A percentile compares a stretch with the other conserved stretches of the same genome.
Evolutionary conservation across 2,329 filamentous ascomycete species (phyloP).

Genomic region (Exserohilum turcica): DNA sequence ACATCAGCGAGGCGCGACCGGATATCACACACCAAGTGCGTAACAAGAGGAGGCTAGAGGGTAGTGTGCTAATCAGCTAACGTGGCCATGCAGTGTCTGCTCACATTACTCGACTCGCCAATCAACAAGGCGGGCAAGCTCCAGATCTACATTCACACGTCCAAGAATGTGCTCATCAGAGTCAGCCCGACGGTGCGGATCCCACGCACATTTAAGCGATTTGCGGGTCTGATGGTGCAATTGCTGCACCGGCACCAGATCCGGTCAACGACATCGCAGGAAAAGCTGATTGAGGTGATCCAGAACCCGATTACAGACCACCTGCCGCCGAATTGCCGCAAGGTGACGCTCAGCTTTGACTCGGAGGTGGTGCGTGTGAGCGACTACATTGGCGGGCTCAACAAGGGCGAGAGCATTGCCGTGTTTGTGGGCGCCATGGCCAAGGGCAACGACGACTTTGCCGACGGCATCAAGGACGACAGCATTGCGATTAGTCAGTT

Average conservation of each 20-base stretch:
- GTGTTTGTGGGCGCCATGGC: conserved; percentile 99
- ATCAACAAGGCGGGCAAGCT: conserved; percentile 98
- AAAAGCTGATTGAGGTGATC: conserved; percentile 96
- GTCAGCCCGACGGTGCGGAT: conserved; percentile 98
- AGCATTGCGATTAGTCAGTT: conserved; percentile 98
- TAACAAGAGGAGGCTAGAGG: conserved; percentile 18
- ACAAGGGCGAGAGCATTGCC: conserved; percentile 87
- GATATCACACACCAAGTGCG: conserved; percentile 98
- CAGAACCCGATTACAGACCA: conserved; percentile 98
- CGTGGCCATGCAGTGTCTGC: conserved; percentile 72
- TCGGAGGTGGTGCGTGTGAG: conserved; percentile 82
- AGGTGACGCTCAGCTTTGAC: conserved; percentile 95
- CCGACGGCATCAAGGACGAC: conserved; percentile 92
- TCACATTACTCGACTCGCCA: conserved; percentile 95
- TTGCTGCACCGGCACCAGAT: conserved; percentile 94
- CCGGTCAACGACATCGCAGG: conserved; percentile 92
- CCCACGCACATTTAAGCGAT: conserved; percentile 97
- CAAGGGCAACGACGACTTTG: conserved; percentile 94
- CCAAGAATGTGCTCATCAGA: conserved; percentile 95
- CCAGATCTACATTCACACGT: conserved; percentile 98
- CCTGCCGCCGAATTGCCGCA: conserved; percentile 93
- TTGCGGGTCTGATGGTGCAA: conserved; percentile 98
- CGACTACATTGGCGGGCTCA: conserved; percentile 83
- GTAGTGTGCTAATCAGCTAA: conserved; percentile 31
- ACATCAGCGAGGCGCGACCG: conserved; percentile 95